Evolutionary conservation across 176 grass and related monocot genomes (phyloP).

Genomic region (Cenchrus purpureus): DNA sequence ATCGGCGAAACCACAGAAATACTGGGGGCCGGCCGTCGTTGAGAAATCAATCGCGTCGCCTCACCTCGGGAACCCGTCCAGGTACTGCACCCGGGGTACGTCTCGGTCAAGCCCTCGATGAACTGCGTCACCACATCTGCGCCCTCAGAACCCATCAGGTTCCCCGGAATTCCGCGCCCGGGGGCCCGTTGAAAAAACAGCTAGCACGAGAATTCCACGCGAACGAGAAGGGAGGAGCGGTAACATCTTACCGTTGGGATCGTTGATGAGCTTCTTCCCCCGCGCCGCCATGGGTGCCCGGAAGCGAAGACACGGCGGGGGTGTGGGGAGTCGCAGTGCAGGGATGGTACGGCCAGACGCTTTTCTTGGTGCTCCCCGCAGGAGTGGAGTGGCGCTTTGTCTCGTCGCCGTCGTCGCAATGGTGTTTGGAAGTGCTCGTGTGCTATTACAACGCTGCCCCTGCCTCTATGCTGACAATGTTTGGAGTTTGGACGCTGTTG

Average conservation of each 20-base stretch:
- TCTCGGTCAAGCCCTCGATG: conserved; percentile 81
- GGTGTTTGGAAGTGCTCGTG: background rate
- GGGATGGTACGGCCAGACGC: background rate
- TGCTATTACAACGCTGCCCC: background rate
- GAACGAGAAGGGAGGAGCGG: conserved; percentile 11
- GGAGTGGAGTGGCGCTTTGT: background rate
- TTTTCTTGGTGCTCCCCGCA: background rate
- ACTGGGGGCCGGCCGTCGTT: background rate
- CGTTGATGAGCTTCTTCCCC: conserved; percentile 94
- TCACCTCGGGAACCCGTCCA: conserved; percentile 72
- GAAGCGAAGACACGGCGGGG: background rate
- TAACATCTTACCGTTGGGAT: conserved; percentile 62
- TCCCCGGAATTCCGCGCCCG: background rate
- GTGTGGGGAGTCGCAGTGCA: background rate
- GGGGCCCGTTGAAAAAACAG: background rate
- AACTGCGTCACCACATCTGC: conserved; percentile 95
- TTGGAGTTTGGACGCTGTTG: background rate
- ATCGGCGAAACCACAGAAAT: background rate
- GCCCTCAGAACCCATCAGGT: conserved; percentile 41
- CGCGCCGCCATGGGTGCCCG: conserved; percentile 65
- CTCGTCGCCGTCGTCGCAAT: background rate
- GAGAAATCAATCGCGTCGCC: conserved; percentile 8
- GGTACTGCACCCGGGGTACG: conserved; percentile 70
- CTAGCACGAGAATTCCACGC: background rate
- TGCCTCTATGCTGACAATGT: background rate